Evolutionary conservation across 176 grass and related monocot genomes (phyloP).

Genomic region (Oryza meyeriana): DNA sequence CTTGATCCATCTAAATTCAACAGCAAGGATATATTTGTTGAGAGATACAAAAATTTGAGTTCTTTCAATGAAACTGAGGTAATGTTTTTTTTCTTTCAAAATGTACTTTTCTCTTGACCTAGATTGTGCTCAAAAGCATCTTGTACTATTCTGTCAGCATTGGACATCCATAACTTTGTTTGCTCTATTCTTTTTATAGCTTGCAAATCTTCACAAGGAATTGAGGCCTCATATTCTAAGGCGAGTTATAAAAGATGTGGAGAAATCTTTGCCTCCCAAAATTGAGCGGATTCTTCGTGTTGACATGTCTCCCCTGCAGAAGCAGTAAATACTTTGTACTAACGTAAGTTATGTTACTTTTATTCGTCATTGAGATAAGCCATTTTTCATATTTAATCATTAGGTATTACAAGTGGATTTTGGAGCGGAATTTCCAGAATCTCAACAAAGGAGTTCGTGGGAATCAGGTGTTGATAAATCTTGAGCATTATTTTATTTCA

Average conservation of each 20-base stretch:
- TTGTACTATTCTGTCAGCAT: neutral
- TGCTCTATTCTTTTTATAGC: constrained; percentile 48
- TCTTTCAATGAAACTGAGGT: constrained; percentile 96
- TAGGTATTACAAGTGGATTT: constrained; percentile 99
- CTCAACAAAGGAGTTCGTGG: constrained; percentile 97
- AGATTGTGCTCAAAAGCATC: neutral
- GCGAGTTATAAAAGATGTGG: constrained; percentile 98
- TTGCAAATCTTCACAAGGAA: constrained; percentile 97
- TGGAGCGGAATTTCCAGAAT: constrained; percentile 99
- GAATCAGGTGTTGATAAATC: constrained; percentile 72
- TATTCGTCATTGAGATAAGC: constrained; percentile 2
- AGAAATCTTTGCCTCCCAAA: constrained; percentile 99
- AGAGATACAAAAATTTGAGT: constrained; percentile 97
- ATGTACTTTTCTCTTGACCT: neutral
- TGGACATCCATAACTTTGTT: constrained; percentile 15
- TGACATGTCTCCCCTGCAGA: constrained; percentile 98
- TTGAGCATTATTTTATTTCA: constrained; percentile 14
- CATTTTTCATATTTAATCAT: constrained; percentile 9
- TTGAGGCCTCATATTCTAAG: constrained; percentile 93
- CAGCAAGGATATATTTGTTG: constrained; percentile 96
- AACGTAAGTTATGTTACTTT: constrained; percentile 2
- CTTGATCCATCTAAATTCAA: constrained; percentile 91
- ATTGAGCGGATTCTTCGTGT: constrained; percentile 94
- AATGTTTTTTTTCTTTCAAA: neutral
- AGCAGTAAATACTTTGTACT: constrained; percentile 57